A percentile compares a stretch with the other conserved stretches of the same genome.
Conservation (phyloP, 116 monocot genomes). For the Trichopus zeylanicus region DNA sequence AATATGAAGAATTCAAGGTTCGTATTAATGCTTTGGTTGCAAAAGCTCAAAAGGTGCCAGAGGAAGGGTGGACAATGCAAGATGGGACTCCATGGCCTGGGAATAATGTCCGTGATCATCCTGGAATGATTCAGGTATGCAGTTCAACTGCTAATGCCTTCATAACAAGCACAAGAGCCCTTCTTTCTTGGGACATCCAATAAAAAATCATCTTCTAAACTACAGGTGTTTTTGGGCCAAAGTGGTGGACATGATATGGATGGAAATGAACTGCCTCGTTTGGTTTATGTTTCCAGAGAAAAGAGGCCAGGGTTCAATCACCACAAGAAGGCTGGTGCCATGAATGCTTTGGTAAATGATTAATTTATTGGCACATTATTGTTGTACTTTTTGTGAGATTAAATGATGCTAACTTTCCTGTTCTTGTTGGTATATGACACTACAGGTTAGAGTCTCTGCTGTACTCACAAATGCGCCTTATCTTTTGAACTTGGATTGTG, state of each 20-base stretch:
- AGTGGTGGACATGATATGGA: slow-evolving; percentile 70
- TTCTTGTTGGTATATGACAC: not conserved
- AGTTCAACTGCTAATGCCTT: not conserved
- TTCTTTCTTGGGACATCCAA: not conserved
- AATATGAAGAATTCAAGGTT: slow-evolving; percentile 89
- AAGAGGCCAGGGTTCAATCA: slow-evolving; percentile 80
- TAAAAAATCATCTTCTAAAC: not conserved
- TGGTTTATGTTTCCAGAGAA: slow-evolving; percentile 80
- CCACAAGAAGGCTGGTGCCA: slow-evolving; percentile 90
- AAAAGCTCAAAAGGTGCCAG: slow-evolving; percentile 85
- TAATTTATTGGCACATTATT: not conserved
- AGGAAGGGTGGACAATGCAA: slow-evolving; percentile 98
- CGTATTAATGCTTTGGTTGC: slow-evolving; percentile 82
- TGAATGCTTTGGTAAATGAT: slow-evolving; percentile 64
- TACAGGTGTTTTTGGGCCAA: slow-evolving; percentile 77
- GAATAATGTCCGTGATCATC: slow-evolving; percentile 87
- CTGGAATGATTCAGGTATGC: slow-evolving; percentile 89
- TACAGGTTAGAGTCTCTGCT: slow-evolving; percentile 83
- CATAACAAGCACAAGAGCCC: not conserved
- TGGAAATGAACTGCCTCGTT: slow-evolving; percentile 71
- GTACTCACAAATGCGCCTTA: slow-evolving; percentile 86
- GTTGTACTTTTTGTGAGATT: not conserved
- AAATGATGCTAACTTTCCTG: too few species aligned
- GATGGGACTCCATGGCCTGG: slow-evolving; percentile 95
- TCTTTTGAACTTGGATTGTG: slow-evolving; percentile 91